These are phyloP conservation scores for Westerdykella ornata DNA, from an alignment of 2,329 filamentous ascomycete species.

Conservation along the genomic window DNA sequence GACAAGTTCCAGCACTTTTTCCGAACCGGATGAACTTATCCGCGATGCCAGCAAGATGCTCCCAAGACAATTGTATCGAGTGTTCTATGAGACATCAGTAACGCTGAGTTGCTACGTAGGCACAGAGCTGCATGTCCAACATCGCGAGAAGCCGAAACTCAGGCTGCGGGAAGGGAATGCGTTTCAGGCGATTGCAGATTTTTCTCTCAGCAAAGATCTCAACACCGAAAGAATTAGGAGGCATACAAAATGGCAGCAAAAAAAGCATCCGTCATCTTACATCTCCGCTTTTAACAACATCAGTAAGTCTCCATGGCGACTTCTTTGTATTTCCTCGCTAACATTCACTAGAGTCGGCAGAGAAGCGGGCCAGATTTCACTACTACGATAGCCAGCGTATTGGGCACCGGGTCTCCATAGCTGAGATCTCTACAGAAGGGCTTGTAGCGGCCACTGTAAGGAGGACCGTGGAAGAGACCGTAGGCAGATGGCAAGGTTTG, in stretches of 20 bases:
- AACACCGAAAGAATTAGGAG: slow-evolving; percentile 6
- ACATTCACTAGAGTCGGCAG: slow-evolving; percentile 8
- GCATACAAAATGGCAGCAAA: slow-evolving; percentile 9
- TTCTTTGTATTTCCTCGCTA: no score
- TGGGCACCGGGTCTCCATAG: no score
- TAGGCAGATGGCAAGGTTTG: no score
- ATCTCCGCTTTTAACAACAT: slow-evolving; percentile 11
- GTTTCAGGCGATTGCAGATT: slow-evolving; percentile 13
- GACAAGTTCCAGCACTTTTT: background rate
- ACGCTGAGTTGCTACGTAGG: slow-evolving; percentile 10
- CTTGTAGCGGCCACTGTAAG: no score
- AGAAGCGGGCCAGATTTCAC: no score
- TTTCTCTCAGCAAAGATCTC: slow-evolving; percentile 1
- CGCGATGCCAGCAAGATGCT: background rate
- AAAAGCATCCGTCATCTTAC: slow-evolving; percentile 7
- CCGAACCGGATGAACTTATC: background rate
- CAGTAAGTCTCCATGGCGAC: no score
- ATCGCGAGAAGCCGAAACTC: slow-evolving; percentile 5
- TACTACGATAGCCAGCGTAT: no score
- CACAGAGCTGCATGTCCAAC: slow-evolving; percentile 9
- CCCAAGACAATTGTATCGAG: slow-evolving; percentile 8
- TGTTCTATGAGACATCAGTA: slow-evolving; percentile 8
- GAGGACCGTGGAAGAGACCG: background rate
- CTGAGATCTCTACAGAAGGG: no score
- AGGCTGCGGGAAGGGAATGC: slow-evolving; percentile 5